Conservation (phyloP, 2,329 filamentous ascomycete genomes). For the Botryosphaeria dothidea region DNA sequence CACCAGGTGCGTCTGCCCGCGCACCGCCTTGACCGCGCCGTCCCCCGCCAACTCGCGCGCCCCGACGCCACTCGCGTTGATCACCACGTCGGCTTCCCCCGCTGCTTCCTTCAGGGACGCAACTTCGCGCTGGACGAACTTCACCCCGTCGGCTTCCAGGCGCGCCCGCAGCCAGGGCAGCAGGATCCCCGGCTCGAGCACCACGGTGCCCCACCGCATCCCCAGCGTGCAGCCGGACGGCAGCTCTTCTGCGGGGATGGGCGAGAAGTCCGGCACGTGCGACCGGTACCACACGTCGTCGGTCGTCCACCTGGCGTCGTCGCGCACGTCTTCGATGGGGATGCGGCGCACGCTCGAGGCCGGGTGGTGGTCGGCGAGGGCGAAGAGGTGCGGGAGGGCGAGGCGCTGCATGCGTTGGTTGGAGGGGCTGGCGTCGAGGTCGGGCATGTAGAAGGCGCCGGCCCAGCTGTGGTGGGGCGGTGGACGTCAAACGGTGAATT, state of each 20-base stretch:
- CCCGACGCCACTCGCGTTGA: conserved; percentile 29
- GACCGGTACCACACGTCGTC: conserved; percentile 20
- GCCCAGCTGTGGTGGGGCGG: conserved; percentile 26
- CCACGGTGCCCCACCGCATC: conserved; percentile 24
- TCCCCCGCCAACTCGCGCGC: conserved; percentile 24
- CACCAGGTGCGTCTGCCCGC: conserved; percentile 28
- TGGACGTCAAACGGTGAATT: too few species aligned
- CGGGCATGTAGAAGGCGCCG: conserved; percentile 33
- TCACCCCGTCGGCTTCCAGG: conserved; percentile 26
- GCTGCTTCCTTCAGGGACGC: conserved; percentile 24
- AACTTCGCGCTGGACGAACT: conserved; percentile 25
- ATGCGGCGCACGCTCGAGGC: conserved; percentile 23
- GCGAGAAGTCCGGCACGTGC: conserved; percentile 20
- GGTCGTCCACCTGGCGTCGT: conserved; percentile 4
- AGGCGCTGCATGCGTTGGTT: conserved; percentile 32
- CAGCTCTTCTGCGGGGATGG: conserved; percentile 18
- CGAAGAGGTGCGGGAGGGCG: conserved; percentile 20
- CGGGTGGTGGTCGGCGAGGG: conserved; percentile 21
- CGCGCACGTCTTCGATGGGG: conserved; percentile 21
- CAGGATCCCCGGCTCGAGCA: conserved; percentile 27
- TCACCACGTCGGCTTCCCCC: conserved; percentile 26
- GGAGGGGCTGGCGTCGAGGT: conserved; percentile 20
- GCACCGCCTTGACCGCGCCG: conserved; percentile 23
- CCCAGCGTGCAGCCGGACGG: conserved; percentile 24
- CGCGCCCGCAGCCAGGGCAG: conserved; percentile 27